Conservation (phyloP, 495 filamentous ascomycete genomes). For the Aspergillus asperescens region DNA sequence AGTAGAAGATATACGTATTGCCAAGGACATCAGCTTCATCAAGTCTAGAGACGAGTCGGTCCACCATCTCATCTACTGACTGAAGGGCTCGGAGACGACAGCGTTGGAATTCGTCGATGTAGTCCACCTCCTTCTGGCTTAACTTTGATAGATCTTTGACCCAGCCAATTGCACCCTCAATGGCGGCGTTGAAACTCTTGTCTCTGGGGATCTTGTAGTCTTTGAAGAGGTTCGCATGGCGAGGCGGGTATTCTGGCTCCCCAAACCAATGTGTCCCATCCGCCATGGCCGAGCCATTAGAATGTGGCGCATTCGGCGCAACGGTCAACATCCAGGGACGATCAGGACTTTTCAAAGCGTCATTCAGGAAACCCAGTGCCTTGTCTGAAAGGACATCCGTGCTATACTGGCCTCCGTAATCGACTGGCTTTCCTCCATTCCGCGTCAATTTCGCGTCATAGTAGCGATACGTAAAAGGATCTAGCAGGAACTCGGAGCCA, state of each 20-base stretch:
- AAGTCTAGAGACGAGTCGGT: conserved; percentile 46
- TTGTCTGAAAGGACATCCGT: conserved; percentile 59
- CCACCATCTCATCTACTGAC: conserved; percentile 63
- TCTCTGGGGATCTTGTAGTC: conserved; percentile 25
- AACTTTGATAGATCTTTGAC: conserved; percentile 44
- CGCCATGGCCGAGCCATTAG: conserved; percentile 22
- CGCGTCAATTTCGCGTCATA: conserved; percentile 54
- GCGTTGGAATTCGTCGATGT: conserved; percentile 60
- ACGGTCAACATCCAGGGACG: conserved; percentile 61
- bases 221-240: conserved; percentile 30
- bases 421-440: conserved; percentile 47
- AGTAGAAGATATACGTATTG: conserved; percentile 62
- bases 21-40: conserved; percentile 50
- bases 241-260: conserved; percentile 26
- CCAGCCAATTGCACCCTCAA: conserved; percentile 52
- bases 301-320: conserved; percentile 60
- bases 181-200: conserved; percentile 36
- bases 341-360: conserved; percentile 39
- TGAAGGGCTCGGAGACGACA: conserved; percentile 56
- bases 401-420: conserved; percentile 49
- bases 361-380: conserved; percentile 52
- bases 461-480: conserved; percentile 66
- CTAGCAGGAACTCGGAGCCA: conserved; percentile 56
- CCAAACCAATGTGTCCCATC: conserved; percentile 21
- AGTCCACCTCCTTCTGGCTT: conserved; percentile 48